Conservation (phyloP, 2,329 filamentous ascomycete genomes). For the Fusarium paranaense region DNA sequence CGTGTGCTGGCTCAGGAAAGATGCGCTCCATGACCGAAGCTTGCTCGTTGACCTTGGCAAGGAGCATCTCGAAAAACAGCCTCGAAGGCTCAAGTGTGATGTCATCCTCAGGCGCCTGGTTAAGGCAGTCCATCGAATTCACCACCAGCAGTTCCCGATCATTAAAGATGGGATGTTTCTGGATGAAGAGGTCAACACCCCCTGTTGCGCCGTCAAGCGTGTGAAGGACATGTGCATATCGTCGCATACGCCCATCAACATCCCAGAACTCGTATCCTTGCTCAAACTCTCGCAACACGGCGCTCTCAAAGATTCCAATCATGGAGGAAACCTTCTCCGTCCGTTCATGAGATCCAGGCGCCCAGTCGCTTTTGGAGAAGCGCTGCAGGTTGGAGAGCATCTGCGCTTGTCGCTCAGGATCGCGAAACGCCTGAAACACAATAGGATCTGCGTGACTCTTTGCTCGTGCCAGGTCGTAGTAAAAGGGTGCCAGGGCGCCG, state of each 20-base stretch:
- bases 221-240: constrained; percentile 88
- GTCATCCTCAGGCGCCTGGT: constrained; percentile 71
- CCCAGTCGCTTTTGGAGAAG: constrained; percentile 85
- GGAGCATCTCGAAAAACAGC: constrained; percentile 81
- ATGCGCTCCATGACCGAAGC: constrained; percentile 82
- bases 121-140: constrained; percentile 84
- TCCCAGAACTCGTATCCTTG: constrained; percentile 92
- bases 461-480: constrained; percentile 81
- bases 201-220: constrained; percentile 83
- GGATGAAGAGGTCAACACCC: constrained; percentile 86
- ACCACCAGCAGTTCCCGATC: constrained; percentile 74
- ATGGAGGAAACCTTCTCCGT: constrained; percentile 80
- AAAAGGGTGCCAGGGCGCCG: constrained; percentile 88
- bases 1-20: constrained; percentile 77
- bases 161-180: constrained; percentile 86
- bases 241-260: constrained; percentile 87
- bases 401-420: constrained; percentile 89
- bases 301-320: constrained; percentile 87
- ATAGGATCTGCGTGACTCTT: constrained; percentile 82
- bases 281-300: constrained; percentile 91
- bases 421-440: constrained; percentile 86
- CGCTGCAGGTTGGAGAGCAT: constrained; percentile 84
- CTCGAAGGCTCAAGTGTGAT: constrained; percentile 85
- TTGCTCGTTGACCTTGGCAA: constrained; percentile 85
- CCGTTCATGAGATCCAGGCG: constrained; percentile 77